Conservation (phyloP, 495 filamentous ascomycete genomes). For the Xylaria bambusicola region DNA sequence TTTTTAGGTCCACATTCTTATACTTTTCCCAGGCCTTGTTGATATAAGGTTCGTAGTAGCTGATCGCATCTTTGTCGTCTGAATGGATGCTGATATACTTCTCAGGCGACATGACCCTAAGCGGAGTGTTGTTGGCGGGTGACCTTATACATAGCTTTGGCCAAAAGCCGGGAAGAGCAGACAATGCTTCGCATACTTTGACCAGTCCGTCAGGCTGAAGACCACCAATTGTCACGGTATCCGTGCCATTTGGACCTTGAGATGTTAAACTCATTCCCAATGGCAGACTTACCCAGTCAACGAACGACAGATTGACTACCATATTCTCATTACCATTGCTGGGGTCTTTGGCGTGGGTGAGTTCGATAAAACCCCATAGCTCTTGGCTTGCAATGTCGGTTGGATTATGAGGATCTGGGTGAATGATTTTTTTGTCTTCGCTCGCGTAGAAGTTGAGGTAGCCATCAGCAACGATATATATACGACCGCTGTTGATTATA, state of each 20-base stretch:
- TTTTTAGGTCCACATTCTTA: conserved; percentile 27
- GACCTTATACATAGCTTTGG: conserved; percentile 38
- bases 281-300: conserved; percentile 45
- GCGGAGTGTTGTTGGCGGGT: conserved; percentile 18
- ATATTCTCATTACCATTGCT: conserved; percentile 31
- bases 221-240: conserved; percentile 52
- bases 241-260: conserved; percentile 25
- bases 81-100: conserved; percentile 44
- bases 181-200: conserved; percentile 33
- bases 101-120: conserved; percentile 39
- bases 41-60: conserved; percentile 39
- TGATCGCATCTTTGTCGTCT: conserved; percentile 21
- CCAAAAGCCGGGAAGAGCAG: conserved; percentile 34
- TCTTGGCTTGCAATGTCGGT: conserved; percentile 59
- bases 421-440: neutral
- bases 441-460: conserved; percentile 7
- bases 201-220: conserved; percentile 36
- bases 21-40: conserved; percentile 39
- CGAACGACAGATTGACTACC: conserved; percentile 43
- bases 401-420: conserved; percentile 41
- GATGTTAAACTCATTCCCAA: conserved; percentile 35
- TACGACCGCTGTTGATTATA: conserved; percentile 6
- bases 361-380: conserved; percentile 45
- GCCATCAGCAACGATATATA: conserved; percentile 9
- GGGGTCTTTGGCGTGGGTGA: conserved; percentile 32